phyloP scores from a whole-genome alignment of 305 asterid genomes.

The Nicotiana rustica region DNA sequence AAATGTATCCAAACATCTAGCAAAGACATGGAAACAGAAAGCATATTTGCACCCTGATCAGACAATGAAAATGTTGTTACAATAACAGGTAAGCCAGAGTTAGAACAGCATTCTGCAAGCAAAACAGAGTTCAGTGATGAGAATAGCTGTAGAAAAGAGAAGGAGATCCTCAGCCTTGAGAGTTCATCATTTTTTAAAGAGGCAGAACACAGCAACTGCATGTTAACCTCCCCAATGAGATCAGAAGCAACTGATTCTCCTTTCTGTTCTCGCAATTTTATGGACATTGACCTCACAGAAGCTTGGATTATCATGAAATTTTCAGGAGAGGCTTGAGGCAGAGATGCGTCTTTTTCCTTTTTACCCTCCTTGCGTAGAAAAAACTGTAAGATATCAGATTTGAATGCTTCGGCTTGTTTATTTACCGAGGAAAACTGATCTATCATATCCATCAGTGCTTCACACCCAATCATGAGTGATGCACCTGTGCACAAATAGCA shows the following conservation, averaged over 20 bases:
- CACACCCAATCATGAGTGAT: slow-evolving; percentile 57
- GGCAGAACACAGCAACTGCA: slow-evolving; percentile 65
- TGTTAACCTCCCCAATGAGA: slow-evolving; percentile 72
- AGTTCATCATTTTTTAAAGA: slow-evolving; percentile 60
- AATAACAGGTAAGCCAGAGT: slow-evolving; percentile 65
- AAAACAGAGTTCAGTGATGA: slow-evolving; percentile 75
- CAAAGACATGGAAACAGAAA: slow-evolving; percentile 63
- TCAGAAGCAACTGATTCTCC: slow-evolving; percentile 63
- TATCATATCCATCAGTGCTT: slow-evolving; percentile 65
- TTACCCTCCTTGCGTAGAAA: slow-evolving; percentile 57
- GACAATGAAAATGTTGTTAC: slow-evolving; percentile 55
- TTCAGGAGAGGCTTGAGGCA: slow-evolving; percentile 51
- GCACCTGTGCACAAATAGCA: slow-evolving; percentile 59
- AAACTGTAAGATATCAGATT: slow-evolving; percentile 62
- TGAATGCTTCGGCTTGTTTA: slow-evolving; percentile 59
- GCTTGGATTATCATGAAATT: slow-evolving; percentile 59
- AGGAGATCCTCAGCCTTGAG: slow-evolving; percentile 56
- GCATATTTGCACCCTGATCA: slow-evolving; percentile 56
- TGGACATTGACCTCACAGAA: slow-evolving; percentile 64
- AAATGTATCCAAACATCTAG: slow-evolving; percentile 79
- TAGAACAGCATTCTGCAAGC: slow-evolving; percentile 72
- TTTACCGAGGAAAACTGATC: slow-evolving; percentile 74
- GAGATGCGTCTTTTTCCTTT: slow-evolving; percentile 46
- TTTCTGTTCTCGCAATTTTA: slow-evolving; percentile 59
- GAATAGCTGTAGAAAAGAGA: slow-evolving; percentile 69